Conservation (phyloP, 306 rosid species). For the Spatholobus suberectus region DNA sequence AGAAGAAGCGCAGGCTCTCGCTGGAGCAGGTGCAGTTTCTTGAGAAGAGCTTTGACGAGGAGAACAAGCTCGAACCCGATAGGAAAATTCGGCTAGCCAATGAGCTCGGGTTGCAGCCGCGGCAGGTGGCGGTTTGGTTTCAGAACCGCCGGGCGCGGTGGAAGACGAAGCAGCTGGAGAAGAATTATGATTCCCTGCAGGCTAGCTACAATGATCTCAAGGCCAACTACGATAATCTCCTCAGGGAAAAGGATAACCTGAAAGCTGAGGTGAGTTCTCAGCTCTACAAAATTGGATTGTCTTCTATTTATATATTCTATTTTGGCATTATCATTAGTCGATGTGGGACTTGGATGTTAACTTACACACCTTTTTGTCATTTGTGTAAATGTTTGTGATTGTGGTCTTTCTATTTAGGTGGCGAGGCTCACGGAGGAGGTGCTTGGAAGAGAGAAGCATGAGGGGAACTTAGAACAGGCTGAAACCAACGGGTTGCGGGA, state of each 20-base stretch:
- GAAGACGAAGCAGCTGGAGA: background rate
- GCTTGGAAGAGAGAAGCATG: slow-evolving; percentile 42
- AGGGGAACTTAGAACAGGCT: slow-evolving; percentile 25
- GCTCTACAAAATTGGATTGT: too few relatives aligned
- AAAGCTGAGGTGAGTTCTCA: slow-evolving; percentile 68
- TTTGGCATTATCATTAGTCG: too few relatives aligned
- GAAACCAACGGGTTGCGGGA: slow-evolving; percentile 46
- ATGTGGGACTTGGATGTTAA: too few relatives aligned
- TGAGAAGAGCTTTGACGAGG: slow-evolving; percentile 12
- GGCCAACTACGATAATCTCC: slow-evolving; percentile 57
- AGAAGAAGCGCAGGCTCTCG: slow-evolving; percentile 71
- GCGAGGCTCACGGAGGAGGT: slow-evolving; percentile 53
- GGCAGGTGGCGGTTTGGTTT: background rate
- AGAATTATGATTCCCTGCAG: slow-evolving; percentile 6
- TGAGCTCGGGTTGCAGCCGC: background rate
- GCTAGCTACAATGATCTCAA: slow-evolving; percentile 59
- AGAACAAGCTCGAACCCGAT: background rate
- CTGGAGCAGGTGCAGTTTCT: slow-evolving; percentile 67
- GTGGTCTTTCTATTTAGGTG: slow-evolving; percentile 48
- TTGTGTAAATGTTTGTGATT: background rate
- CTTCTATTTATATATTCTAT: too few relatives aligned
- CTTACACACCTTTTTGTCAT: too few relatives aligned
- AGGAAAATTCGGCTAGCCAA: background rate
- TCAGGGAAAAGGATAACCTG: slow-evolving; percentile 59
- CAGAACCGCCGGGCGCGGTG: slow-evolving; percentile 16